phyloP scores from a whole-genome alignment of 2,329 filamentous ascomycete species.

The Daldinia sp. region DNA sequence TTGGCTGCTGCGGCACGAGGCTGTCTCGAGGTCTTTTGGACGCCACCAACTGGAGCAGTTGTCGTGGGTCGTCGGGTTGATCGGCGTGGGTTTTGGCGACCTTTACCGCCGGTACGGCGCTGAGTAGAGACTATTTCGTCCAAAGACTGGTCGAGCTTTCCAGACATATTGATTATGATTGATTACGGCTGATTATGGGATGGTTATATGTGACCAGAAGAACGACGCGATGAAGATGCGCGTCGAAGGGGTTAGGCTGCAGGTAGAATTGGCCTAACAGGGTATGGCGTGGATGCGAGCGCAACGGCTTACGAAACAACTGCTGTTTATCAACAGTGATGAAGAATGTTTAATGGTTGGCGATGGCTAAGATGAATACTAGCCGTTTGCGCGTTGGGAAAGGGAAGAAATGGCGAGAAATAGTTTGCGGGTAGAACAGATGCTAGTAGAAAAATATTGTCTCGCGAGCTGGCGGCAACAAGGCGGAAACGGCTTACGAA shows the following conservation, averaged over 20 bases:
- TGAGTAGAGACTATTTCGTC: constrained; percentile 94
- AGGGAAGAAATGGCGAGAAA: constrained; percentile 18
- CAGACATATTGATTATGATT: constrained; percentile 75
- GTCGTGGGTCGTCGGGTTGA: constrained; percentile 66
- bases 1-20: constrained; percentile 70
- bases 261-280: constrained; percentile 28
- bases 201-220: constrained; percentile 59
- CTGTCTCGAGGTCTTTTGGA: constrained; percentile 80
- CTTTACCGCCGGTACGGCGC: constrained; percentile 68
- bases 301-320: constrained; percentile 22
- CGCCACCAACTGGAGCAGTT: constrained; percentile 82
- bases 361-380: constrained; percentile 11
- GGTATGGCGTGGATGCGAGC: constrained; percentile 24
- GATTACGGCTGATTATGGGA: constrained; percentile 47
- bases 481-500: constrained; percentile 48
- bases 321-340: constrained; percentile 17
- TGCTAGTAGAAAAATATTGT: constrained; percentile 24
- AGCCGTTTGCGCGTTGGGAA: constrained; percentile 19
- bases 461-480: constrained; percentile 21
- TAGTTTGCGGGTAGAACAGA: constrained; percentile 11
- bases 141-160: constrained; percentile 96
- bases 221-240: constrained; percentile 44
- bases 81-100: constrained; percentile 64
- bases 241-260: constrained; percentile 48
- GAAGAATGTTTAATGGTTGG: constrained; percentile 18